Evolutionary conservation across 2,329 filamentous ascomycete species (phyloP).

Genomic region (Fusarium nisikadoi): DNA sequence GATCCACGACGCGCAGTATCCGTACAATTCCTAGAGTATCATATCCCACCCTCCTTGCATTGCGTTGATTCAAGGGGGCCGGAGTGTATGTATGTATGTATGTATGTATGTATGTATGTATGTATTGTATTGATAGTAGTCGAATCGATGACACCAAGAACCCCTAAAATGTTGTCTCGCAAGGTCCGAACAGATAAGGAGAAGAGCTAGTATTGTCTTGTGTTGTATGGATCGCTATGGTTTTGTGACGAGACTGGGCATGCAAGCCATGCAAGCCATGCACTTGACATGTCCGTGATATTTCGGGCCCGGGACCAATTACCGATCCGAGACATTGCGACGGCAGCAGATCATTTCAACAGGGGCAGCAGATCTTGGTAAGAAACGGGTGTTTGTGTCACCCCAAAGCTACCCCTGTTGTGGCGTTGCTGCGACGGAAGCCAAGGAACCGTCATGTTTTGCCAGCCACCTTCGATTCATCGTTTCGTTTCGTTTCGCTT

Average conservation of each 20-base stretch:
- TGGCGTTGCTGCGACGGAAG: slow-evolving; percentile 22
- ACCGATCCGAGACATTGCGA: slow-evolving; percentile 24
- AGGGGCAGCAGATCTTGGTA: slow-evolving; percentile 26
- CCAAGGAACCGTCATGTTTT: slow-evolving; percentile 12
- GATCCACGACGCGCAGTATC: not conserved
- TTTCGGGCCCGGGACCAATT: slow-evolving; percentile 26
- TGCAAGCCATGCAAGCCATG: not conserved
- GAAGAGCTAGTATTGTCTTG: not conserved
- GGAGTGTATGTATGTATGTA: not conserved
- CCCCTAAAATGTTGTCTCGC: not conserved
- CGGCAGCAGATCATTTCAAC: slow-evolving; percentile 21
- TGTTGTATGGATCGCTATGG: not conserved
- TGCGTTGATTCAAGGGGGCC: slow-evolving; percentile 1
- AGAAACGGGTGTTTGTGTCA: slow-evolving; percentile 19
- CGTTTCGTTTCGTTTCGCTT: not conserved
- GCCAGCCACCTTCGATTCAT: slow-evolving; percentile 7
- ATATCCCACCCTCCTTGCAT: slow-evolving; percentile 8
- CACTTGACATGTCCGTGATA: slow-evolving; percentile 27
- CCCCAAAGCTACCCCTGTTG: slow-evolving; percentile 14
- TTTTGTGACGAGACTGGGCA: slow-evolving; percentile 2
- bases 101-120: too few relatives aligned
- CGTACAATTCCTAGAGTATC: not conserved
- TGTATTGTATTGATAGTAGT: not conserved
- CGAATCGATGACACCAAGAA: not conserved
- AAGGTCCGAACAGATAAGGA: slow-evolving; percentile 1